A percentile compares a stretch with the other conserved stretches of the same genome.
Conservation (phyloP, 2,329 filamentous ascomycete species). For the Fusarium chaquense region DNA sequence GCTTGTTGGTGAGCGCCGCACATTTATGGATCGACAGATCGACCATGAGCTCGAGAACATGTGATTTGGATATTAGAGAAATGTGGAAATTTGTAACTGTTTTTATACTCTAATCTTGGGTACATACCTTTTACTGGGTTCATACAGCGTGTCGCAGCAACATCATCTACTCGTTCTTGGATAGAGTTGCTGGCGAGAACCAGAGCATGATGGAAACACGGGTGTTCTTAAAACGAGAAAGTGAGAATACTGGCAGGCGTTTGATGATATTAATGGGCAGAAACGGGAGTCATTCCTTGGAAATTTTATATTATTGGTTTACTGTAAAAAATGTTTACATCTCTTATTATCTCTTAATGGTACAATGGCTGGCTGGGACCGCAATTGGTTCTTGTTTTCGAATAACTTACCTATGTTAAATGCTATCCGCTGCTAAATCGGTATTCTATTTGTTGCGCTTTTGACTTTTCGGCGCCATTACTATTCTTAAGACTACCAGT, state of each 20-base stretch:
- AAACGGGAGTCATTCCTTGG: constrained; percentile 44
- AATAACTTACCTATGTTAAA: constrained; percentile 16
- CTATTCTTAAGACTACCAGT: neutral
- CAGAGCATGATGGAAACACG: constrained; percentile 22
- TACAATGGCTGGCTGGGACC: constrained; percentile 37
- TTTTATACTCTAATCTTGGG: constrained; percentile 37
- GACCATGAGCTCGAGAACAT: constrained; percentile 94
- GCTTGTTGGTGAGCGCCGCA: constrained; percentile 83
- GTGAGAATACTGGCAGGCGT: constrained; percentile 42
- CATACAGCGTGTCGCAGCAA: constrained; percentile 27
- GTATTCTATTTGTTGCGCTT: neutral
- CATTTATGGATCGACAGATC: constrained; percentile 93
- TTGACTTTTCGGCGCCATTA: too few relatives aligned
- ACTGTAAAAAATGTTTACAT: constrained; percentile 41
- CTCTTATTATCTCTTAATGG: constrained; percentile 40
- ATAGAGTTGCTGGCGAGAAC: constrained; percentile 21
- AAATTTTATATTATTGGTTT: constrained; percentile 39
- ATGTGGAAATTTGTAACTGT: constrained; percentile 16
- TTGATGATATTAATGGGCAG: constrained; percentile 37
- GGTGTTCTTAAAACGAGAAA: constrained; percentile 41
- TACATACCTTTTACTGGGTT: constrained; percentile 42
- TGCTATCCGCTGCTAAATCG: constrained; percentile 20
- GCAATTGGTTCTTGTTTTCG: constrained; percentile 23
- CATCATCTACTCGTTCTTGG: constrained; percentile 9
- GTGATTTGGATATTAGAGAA: constrained; percentile 61